Conservation (phyloP, 495 filamentous ascomycete genomes). For the Penicillium atrosanguineum region DNA sequence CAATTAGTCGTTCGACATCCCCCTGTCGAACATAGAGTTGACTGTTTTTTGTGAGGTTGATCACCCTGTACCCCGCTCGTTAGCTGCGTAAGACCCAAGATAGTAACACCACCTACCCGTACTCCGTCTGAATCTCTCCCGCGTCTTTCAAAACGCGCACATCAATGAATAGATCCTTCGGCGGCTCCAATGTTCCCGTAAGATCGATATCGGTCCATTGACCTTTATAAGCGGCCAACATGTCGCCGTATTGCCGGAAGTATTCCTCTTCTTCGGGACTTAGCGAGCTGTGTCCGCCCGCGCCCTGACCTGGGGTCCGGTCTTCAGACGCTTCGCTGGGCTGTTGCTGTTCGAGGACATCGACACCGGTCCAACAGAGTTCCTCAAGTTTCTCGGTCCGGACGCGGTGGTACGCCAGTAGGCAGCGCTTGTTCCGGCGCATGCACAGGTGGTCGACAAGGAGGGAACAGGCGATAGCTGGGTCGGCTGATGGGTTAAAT, state of each 20-base stretch:
- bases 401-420: constrained; percentile 90
- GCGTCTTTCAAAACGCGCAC: constrained; percentile 95
- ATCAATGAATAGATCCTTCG: constrained; percentile 94
- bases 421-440: constrained; percentile 93
- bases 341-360: constrained; percentile 64
- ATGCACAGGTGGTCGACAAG: constrained; percentile 93
- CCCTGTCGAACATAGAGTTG: constrained; percentile 97
- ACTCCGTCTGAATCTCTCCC: constrained; percentile 98
- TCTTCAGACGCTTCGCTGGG: constrained; percentile 27
- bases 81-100: constrained; percentile 6
- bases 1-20: constrained; percentile 92
- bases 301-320: constrained; percentile 17
- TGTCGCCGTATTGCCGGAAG: constrained; percentile 83
- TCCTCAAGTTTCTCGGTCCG: constrained; percentile 90
- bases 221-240: constrained; percentile 94
- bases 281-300: constrained; percentile 67
- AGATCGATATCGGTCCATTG: constrained; percentile 99
- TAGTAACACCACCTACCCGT: constrained; percentile 64
- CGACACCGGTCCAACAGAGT: constrained; percentile 86
- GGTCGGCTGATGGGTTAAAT: constrained; percentile 83
- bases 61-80: constrained; percentile 57
- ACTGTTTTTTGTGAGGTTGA: constrained; percentile 95
- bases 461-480: constrained; percentile 79
- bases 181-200: constrained; percentile 91
- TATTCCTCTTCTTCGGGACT: constrained; percentile 99